phyloP scores from a whole-genome alignment of 139 green algal genomes.

The Closterium sp. region DNA sequence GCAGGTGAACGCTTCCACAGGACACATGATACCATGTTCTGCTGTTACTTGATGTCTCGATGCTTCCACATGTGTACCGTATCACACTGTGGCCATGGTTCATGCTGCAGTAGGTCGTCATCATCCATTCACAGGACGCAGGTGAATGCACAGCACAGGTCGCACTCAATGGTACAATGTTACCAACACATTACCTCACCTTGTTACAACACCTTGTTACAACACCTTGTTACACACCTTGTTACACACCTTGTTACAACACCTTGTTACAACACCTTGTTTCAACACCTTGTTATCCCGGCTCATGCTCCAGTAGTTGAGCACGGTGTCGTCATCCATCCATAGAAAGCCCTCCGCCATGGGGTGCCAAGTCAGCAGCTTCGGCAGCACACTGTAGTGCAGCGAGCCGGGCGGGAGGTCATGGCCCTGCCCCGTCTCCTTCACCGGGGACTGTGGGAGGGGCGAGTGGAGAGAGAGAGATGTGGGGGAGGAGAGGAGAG shows the following conservation, averaged over 20 bases:
- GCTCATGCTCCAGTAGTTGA: constrained; percentile 4
- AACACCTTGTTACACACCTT: not conserved
- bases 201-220: not conserved
- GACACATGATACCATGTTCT: no score
- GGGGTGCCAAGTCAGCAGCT: not conserved
- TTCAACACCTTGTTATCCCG: not conserved
- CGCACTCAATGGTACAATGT: no score
- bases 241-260: no score
- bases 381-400: not conserved
- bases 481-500: not conserved
- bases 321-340: not conserved
- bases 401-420: not conserved
- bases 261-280: not conserved
- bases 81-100: no score
- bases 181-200: no score
- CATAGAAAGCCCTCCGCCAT: not conserved
- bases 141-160: no score
- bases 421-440: not conserved
- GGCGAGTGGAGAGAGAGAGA: not conserved
- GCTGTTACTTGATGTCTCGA: no score
- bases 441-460: not conserved
- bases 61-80: no score
- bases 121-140: no score
- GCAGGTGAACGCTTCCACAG: no score
- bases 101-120: no score